A percentile compares a stretch with the other conserved stretches of the same genome.
Evolutionary conservation across 306 rosid species (phyloP).

Genomic region (Benincasa hispida): DNA sequence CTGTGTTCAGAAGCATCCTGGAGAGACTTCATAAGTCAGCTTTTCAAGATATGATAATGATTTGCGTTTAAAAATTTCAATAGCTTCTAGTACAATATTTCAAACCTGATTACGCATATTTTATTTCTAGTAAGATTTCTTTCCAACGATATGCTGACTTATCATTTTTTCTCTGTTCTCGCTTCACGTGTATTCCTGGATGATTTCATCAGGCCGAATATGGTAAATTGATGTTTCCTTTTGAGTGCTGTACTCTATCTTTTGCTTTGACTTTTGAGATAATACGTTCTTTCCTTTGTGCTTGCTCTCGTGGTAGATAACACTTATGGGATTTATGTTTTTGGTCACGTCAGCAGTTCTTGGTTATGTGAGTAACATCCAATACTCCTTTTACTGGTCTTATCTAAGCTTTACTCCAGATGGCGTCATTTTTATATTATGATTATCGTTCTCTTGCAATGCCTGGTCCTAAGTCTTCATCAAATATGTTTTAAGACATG

Average conservation of each 20-base stretch:
- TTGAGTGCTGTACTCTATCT: conserved; percentile 4
- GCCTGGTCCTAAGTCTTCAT: background rate
- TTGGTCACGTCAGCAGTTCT: conserved; percentile 65
- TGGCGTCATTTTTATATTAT: background rate
- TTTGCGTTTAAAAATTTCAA: background rate
- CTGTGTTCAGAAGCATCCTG: background rate
- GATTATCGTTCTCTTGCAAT: background rate
- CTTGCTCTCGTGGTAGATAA: conserved; percentile 47
- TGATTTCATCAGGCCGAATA: conserved; percentile 64
- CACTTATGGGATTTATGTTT: conserved; percentile 79
- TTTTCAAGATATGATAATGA: background rate
- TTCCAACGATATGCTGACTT: background rate
- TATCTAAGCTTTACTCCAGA: background rate
- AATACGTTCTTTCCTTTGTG: background rate
- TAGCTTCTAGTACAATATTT: background rate
- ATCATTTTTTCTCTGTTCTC: background rate
- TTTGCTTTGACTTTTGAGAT: background rate
- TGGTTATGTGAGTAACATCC: conserved; percentile 61
- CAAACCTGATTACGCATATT: background rate
- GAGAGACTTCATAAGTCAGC: background rate
- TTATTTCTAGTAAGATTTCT: background rate
- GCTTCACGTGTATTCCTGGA: background rate
- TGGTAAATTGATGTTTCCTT: conserved; percentile 37
- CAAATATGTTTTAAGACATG: background rate
- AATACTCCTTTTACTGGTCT: background rate